Evolutionary conservation across 116 monocot species (phyloP).

Genomic region (Zostera marina): DNA sequence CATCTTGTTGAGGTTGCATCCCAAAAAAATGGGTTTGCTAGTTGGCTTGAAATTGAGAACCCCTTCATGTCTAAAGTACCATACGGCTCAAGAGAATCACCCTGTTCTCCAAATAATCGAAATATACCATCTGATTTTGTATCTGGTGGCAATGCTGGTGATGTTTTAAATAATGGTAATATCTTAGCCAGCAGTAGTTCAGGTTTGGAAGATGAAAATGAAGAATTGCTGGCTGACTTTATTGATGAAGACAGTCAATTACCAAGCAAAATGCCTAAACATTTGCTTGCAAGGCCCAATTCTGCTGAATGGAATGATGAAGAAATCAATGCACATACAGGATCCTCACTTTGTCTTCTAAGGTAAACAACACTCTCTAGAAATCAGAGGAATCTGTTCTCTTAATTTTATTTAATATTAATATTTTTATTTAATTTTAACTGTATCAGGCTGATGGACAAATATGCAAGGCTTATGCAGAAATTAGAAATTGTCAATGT

Average conservation of each 20-base stretch:
- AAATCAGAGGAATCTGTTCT: neutral
- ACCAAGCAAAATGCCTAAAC: slow-evolving; percentile 75
- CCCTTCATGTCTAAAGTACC: slow-evolving; percentile 54
- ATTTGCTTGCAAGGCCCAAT: slow-evolving; percentile 16
- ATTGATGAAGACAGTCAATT: slow-evolving; percentile 99
- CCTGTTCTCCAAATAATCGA: slow-evolving; percentile 14
- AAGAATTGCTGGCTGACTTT: slow-evolving; percentile 95
- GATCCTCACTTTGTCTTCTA: slow-evolving; percentile 79
- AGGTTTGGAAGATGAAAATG: slow-evolving; percentile 77
- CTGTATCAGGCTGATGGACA: slow-evolving; percentile 88
- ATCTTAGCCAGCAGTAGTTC: slow-evolving; percentile 25
- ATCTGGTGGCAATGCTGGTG: slow-evolving; percentile 24
- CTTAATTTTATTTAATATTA: neutral
- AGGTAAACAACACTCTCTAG: slow-evolving; percentile 25
- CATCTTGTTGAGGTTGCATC: slow-evolving; percentile 11
- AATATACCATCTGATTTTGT: slow-evolving; percentile 22
- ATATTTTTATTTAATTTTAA: neutral
- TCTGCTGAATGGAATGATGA: slow-evolving; percentile 49
- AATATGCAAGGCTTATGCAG: slow-evolving; percentile 98
- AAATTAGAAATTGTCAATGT: slow-evolving; percentile 87
- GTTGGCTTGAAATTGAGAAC: slow-evolving; percentile 63
- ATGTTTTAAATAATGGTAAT: slow-evolving; percentile 22
- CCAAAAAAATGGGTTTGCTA: slow-evolving; percentile 62
- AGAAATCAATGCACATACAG: slow-evolving; percentile 79
- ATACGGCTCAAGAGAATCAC: slow-evolving; percentile 30